A percentile compares a stretch with the other conserved stretches of the same genome.
Conservation (phyloP, 495 filamentous ascomycete genomes). For the Aspergillus bridgeri region DNA sequence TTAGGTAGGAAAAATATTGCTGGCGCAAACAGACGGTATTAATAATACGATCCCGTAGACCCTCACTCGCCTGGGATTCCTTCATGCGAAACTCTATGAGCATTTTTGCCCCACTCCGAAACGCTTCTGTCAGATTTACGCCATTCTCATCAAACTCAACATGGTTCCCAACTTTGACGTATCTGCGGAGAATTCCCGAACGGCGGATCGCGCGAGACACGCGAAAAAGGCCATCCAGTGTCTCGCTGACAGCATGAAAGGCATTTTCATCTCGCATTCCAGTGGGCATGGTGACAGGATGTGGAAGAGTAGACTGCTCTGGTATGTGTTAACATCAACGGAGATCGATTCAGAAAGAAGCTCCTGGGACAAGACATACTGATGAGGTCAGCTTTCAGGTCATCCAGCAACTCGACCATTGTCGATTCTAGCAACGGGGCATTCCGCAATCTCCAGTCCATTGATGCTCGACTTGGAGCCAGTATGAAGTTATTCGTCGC, state of each 20-base stretch:
- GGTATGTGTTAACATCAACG: no score
- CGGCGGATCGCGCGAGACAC: slow-evolving; percentile 16
- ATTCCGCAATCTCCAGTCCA: slow-evolving; percentile 22
- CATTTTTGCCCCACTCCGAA: neutral
- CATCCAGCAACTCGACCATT: slow-evolving; percentile 13
- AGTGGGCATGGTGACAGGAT: no score
- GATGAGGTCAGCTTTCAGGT: slow-evolving; percentile 10
- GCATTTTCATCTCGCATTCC: neutral
- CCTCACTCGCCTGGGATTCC: neutral
- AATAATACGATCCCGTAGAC: neutral
- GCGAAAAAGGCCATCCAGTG: slow-evolving; percentile 13
- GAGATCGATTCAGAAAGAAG: no score
- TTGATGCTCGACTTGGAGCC: slow-evolving; percentile 13
- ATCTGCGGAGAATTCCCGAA: slow-evolving; percentile 18
- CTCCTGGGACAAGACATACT: no score
- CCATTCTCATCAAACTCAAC: slow-evolving; percentile 6
- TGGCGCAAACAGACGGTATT: slow-evolving; percentile 10
- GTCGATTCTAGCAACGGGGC: slow-evolving; percentile 12
- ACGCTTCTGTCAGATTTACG: slow-evolving; percentile 5
- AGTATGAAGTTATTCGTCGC: slow-evolving; percentile 16
- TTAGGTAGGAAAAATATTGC: slow-evolving; percentile 5
- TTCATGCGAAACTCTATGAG: neutral
- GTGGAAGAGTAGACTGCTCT: no score
- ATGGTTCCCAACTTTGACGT: slow-evolving; percentile 10
- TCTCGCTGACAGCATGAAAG: neutral